Base-by-base conservation (phyloP, 2,329 filamentous ascomycete species). In the Nemania serpens region DNA sequence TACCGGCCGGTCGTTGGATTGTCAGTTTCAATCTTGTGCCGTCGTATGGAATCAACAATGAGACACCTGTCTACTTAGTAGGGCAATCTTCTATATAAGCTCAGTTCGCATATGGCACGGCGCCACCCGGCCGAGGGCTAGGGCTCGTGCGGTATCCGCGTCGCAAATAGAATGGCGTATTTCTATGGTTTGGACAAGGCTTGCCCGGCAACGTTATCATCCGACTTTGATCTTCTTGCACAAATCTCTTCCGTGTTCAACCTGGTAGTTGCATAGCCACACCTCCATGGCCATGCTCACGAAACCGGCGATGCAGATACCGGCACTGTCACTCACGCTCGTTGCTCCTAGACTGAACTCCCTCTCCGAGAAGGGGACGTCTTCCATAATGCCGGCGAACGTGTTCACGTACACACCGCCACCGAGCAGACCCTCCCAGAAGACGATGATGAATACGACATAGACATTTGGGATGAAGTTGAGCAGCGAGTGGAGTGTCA, bases 341-440 rank as follows among this genome's bases (percentile, higher is more conserved):
- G 93, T 95, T 0, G 93, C 94, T 0, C 91, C 88, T 1, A 99
- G 78, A 61, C 91, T 96, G 72, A 98, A 98, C 76, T 99, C 95
- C 5, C 94, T 84, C 55, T 97, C 93, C 34, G 87, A 84, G 4
- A 83, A 79, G 0, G 88, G 86, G 1, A 97, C 88, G 6, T 88
- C 87, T 70, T 97, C 92, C 74, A 92, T 89, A 63, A 99, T 97
- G 73, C 96, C 91, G 0, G 93, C 92, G 75, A 98, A 99, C 0
- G 93, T 97, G 70, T 94, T 96, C 61, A 98, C 93, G 70, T 99
- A 99, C 0, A 98, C 95, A 3, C 92, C 82, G 0, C 95, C 95
- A 0, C 95, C 95, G 0, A 99, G 80, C 12, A 98, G 75, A 0
- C 95, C 95, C 74, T 98, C 95, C 94, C 94, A 98, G 71, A 98